Conservation (phyloP, 78 protist species). For the Isochrysis galbana region DNA sequence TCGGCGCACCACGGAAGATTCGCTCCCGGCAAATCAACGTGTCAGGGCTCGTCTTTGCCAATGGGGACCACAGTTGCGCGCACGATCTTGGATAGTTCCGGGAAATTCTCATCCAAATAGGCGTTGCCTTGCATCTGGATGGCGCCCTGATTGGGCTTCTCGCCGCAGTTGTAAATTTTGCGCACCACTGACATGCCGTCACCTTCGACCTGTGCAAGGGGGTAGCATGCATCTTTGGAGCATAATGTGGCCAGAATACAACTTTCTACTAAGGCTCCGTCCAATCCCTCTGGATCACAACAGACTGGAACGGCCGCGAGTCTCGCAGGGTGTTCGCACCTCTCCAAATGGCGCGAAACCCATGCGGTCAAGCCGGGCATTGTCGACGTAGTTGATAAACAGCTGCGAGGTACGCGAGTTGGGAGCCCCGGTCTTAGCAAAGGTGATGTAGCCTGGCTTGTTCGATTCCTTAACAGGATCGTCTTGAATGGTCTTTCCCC, state of each 20-base stretch:
- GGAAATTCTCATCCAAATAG: conserved; percentile 55
- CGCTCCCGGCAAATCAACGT: not conserved
- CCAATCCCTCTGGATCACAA: too few relatives aligned
- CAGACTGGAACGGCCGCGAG: too few relatives aligned
- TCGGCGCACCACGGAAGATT: too few relatives aligned
- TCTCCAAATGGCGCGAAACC: conserved; percentile 47
- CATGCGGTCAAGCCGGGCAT: conserved; percentile 55
- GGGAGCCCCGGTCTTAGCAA: not conserved
- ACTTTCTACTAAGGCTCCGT: too few relatives aligned
- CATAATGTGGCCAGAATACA: too few relatives aligned
- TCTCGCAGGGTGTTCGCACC: too few relatives aligned
- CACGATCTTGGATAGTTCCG: conserved; percentile 45
- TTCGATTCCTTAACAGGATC: not conserved
- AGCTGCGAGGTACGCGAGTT: not conserved
- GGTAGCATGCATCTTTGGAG: too few relatives aligned
- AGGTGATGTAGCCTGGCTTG: conserved; percentile 1
- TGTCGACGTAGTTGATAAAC: not conserved
- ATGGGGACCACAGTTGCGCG: not conserved
- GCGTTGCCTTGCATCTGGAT: conserved; percentile 55
- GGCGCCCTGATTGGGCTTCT: conserved; percentile 52
- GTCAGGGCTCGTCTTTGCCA: not conserved
- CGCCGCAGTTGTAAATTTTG: conserved; percentile 54
- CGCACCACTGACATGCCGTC: conserved; percentile 31
- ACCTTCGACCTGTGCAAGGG: conserved; percentile 16
- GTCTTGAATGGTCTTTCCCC: not conserved